Evolutionary conservation across 805 yeast species (phyloP).

Genomic region (Myxozyma vanderwaltii): DNA sequence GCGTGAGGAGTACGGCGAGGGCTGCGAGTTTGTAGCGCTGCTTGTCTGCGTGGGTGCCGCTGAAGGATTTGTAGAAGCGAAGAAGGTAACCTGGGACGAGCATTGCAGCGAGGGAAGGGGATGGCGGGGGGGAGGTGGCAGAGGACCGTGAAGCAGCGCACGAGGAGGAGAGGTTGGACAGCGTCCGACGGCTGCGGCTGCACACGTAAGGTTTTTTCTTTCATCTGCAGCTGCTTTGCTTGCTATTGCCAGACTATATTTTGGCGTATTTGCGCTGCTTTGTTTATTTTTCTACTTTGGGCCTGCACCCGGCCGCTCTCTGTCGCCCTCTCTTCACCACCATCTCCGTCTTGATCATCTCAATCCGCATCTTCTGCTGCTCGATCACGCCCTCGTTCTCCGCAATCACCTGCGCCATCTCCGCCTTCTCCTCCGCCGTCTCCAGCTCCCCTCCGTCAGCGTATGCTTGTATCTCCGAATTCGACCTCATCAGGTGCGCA

Average conservation of each 20-base stretch:
- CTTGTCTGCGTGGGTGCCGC: background rate
- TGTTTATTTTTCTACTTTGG: too few relatives aligned
- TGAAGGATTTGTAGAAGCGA: background rate
- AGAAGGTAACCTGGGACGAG: slow-evolving; percentile 3
- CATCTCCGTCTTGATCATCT: slow-evolving; percentile 8
- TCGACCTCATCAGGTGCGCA: slow-evolving; percentile 39
- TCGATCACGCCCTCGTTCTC: slow-evolving; percentile 28
- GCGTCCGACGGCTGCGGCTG: too few relatives aligned
- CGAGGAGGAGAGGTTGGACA: too few relatives aligned
- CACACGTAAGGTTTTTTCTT: too few relatives aligned
- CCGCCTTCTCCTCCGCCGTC: slow-evolving; percentile 19
- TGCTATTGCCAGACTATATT: too few relatives aligned
- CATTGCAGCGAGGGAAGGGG: background rate
- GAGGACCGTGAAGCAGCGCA: too few relatives aligned
- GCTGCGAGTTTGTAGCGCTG: background rate
- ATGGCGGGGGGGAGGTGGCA: too few relatives aligned
- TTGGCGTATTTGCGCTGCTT: too few relatives aligned
- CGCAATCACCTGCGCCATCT: slow-evolving; percentile 21
- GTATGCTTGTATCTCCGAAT: slow-evolving; percentile 35
- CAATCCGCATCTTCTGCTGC: slow-evolving; percentile 23
- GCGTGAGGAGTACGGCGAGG: slow-evolving; percentile 3
- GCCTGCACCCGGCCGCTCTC: background rate
- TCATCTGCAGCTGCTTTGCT: too few relatives aligned
- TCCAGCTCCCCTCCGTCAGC: slow-evolving; percentile 30
- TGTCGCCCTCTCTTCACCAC: background rate